Evolutionary conservation across 75 land plant genomes (phyloP).

Genomic region (Adiantum capillusveneris): DNA sequence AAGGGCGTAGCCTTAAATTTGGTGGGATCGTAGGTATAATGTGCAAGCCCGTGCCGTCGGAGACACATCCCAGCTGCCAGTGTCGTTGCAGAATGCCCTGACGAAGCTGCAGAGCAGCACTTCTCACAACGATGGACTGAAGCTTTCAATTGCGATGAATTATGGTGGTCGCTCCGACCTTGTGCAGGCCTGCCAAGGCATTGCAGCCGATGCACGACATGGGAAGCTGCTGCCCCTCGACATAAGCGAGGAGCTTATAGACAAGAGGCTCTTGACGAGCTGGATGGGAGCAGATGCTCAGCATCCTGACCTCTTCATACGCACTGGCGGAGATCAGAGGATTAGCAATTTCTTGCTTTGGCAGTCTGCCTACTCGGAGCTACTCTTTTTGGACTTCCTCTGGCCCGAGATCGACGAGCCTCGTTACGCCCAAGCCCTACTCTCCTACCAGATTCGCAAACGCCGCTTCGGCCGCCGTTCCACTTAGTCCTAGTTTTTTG

Average conservation of each 20-base stretch:
- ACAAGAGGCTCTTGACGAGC: conserved; percentile 39
- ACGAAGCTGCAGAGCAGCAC: conserved; percentile 33
- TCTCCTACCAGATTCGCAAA: conserved; percentile 39
- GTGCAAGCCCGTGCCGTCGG: conserved; percentile 55
- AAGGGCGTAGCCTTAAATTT: no score
- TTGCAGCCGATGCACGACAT: conserved; percentile 42
- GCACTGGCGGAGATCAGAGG: conserved; percentile 69
- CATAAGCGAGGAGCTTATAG: conserved; percentile 37
- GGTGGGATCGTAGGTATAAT: no score
- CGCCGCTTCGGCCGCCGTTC: conserved; percentile 67
- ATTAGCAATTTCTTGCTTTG: conserved; percentile 74
- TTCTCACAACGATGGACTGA: conserved; percentile 31
- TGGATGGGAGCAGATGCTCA: conserved; percentile 20
- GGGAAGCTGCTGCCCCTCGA: conserved; percentile 34
- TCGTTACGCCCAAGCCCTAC: conserved; percentile 39
- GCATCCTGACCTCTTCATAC: conserved; percentile 56
- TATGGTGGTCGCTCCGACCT: conserved; percentile 66
- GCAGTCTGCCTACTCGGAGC: conserved; percentile 73
- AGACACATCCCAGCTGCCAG: conserved; percentile 42
- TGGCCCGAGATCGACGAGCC: conserved; percentile 66
- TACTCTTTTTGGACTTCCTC: conserved; percentile 32
- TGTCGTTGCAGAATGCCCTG: conserved; percentile 24
- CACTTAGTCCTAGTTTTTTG: no score
- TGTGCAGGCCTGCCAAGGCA: conserved; percentile 40
- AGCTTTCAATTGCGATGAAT: conserved; percentile 46